These are phyloP conservation scores for Didymella exigua DNA, from an alignment of 2,329 filamentous ascomycete genomes.

Conservation along the genomic window DNA sequence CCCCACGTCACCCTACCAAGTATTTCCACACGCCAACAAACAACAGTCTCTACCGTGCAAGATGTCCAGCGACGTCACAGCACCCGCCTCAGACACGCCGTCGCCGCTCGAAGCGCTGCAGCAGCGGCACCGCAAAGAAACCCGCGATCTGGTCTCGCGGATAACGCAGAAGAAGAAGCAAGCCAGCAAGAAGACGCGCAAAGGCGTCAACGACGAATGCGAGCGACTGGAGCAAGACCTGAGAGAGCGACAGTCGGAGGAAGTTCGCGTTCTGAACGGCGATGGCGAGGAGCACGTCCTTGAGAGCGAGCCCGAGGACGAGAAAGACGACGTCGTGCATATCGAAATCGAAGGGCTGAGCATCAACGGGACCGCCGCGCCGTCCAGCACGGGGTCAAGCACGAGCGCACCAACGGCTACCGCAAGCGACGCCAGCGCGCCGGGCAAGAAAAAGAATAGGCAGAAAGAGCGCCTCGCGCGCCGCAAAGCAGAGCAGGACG, in stretches of 20 bases:
- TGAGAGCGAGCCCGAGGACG: constrained; percentile 5
- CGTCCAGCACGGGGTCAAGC: neutral
- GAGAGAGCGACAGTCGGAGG: constrained; percentile 59
- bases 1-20: constrained; percentile 1
- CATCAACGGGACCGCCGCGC: constrained; percentile 4
- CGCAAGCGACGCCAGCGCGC: constrained; percentile 7
- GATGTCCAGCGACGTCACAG: constrained; percentile 7
- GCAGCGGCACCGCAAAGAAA: constrained; percentile 83
- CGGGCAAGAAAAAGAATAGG: constrained; percentile 73
- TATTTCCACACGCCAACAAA: neutral
- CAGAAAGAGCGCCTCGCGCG: constrained; percentile 91
- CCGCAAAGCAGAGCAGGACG: constrained; percentile 82
- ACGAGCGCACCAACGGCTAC: neutral
- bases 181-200: constrained; percentile 80
- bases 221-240: constrained; percentile 62
- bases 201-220: constrained; percentile 66
- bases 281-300: constrained; percentile 22
- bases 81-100: constrained; percentile 20
- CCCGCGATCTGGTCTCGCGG: constrained; percentile 80
- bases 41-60: constrained; percentile 9
- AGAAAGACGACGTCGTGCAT: neutral
- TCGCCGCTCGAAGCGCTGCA: constrained; percentile 73
- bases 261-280: constrained; percentile 53
- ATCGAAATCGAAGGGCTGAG: constrained; percentile 10
- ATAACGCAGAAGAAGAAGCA: constrained; percentile 97